These are phyloP conservation scores for Monosporascus sp. DNA, from an alignment of 2,329 filamentous ascomycete species.

Conservation along the genomic window DNA sequence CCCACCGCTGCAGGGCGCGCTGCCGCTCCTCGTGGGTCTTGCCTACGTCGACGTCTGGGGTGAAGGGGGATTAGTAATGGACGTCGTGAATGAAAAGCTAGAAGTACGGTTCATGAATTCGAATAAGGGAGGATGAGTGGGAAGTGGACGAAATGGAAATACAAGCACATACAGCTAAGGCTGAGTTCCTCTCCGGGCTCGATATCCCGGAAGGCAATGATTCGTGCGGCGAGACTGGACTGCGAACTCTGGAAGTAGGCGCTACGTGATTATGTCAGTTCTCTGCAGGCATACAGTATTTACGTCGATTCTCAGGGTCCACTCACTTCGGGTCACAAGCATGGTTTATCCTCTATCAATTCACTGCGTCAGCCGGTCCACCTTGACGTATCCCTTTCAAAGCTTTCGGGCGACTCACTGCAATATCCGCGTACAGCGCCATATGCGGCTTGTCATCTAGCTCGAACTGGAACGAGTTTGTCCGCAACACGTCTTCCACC, in stretches of 20 bases:
- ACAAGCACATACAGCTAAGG: constrained; percentile 18
- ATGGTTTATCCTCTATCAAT: constrained; percentile 26
- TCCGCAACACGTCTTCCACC: constrained; percentile 32
- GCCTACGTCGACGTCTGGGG: constrained; percentile 25
- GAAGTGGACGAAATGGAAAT: background rate
- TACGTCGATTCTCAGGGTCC: background rate
- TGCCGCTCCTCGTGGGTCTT: constrained; percentile 22
- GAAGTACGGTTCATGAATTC: no score
- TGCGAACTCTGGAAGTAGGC: constrained; percentile 27
- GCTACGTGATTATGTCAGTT: constrained; percentile 11
- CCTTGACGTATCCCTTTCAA: background rate
- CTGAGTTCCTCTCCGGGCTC: constrained; percentile 20
- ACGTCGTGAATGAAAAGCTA: background rate
- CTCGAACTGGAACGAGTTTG: constrained; percentile 28
- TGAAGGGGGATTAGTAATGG: background rate
- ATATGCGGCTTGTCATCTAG: constrained; percentile 20
- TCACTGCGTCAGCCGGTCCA: constrained; percentile 6
- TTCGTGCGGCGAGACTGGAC: constrained; percentile 18
- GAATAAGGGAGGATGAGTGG: background rate
- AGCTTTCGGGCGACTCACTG: constrained; percentile 9
- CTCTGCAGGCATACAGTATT: background rate
- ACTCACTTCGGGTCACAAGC: constrained; percentile 32
- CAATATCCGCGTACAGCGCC: constrained; percentile 19
- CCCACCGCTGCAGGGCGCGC: constrained; percentile 24
- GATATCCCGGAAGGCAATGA: constrained; percentile 20